A percentile compares a stretch with the other conserved stretches of the same genome.
Conservation (phyloP, 2,329 filamentous ascomycete genomes). For the Alternaria ventricosa region DNA sequence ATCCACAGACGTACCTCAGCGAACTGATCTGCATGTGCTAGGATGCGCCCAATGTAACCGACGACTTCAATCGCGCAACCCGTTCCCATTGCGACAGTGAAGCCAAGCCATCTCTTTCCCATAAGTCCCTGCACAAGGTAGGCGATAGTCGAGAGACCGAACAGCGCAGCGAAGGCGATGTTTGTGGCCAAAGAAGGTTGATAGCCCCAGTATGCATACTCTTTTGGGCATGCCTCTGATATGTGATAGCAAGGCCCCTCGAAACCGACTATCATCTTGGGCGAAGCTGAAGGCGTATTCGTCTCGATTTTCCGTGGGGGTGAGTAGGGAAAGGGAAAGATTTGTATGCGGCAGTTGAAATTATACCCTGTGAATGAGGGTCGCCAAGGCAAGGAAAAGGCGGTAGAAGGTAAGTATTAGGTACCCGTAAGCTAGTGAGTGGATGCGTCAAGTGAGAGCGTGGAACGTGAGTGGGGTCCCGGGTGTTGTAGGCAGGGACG, state of each 20-base stretch:
- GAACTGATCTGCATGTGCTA: conserved; percentile 66
- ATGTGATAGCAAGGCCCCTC: conserved; percentile 40
- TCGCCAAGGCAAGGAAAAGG: not conserved
- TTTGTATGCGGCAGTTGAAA: not conserved
- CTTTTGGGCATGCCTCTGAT: conserved; percentile 48
- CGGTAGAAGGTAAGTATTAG: not conserved
- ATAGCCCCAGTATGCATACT: conserved; percentile 53
- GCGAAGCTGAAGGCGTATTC: not conserved
- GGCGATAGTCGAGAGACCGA: conserved; percentile 49
- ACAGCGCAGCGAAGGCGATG: conserved; percentile 52
- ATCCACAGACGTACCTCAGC: conserved; percentile 36
- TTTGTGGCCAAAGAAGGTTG: conserved; percentile 52
- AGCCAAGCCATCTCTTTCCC: conserved; percentile 51
- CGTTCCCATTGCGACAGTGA: conserved; percentile 58
- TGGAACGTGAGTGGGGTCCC: not conserved
- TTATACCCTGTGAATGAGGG: not conserved
- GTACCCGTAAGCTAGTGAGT: not conserved
- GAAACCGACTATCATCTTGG: not conserved
- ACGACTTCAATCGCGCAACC: conserved; percentile 66
- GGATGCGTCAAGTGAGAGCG: not conserved
- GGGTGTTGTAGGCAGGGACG: not conserved
- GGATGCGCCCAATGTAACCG: conserved; percentile 67
- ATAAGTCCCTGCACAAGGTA: conserved; percentile 49
- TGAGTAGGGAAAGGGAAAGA: not conserved
- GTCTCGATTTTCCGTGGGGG: not conserved